phyloP scores from a whole-genome alignment of 176 grass and related monocot species.

The Juncus inflexus region DNA sequence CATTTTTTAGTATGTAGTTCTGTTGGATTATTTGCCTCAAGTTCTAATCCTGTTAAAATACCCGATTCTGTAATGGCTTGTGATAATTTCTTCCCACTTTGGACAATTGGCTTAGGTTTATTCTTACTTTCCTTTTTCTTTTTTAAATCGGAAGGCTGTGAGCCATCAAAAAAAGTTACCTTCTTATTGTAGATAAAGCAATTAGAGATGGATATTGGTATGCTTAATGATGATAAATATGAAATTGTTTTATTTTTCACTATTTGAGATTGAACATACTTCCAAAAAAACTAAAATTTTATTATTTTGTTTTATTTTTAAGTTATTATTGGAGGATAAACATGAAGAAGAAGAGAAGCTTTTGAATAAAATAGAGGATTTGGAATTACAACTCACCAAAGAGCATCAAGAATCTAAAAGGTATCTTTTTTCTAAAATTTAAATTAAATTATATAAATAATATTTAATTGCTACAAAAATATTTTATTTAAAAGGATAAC shows the following conservation, averaged over 20 bases:
- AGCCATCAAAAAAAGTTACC: too few species aligned
- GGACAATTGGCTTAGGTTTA: too few species aligned
- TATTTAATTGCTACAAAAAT: not conserved
- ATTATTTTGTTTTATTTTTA: slow-evolving; percentile 3
- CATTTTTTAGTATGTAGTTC: too few species aligned
- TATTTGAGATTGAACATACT: not conserved
- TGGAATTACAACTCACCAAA: slow-evolving; percentile 57
- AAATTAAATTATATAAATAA: not conserved
- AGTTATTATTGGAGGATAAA: slow-evolving; percentile 51
- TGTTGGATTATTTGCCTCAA: too few species aligned
- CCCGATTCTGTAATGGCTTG: too few species aligned
- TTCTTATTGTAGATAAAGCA: slow-evolving; percentile 59
- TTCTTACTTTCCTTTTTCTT: too few species aligned
- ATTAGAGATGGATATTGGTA: slow-evolving; percentile 55
- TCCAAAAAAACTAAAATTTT: not conserved
- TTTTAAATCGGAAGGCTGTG: too few species aligned
- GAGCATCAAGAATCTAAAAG: slow-evolving; percentile 61
- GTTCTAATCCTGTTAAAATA: too few species aligned
- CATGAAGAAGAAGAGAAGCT: slow-evolving; percentile 50
- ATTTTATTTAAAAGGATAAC: slow-evolving; percentile 41
- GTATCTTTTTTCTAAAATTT: slow-evolving; percentile 32
- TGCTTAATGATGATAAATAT: slow-evolving; percentile 61
- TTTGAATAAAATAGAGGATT: slow-evolving; percentile 54
- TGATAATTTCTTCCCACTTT: too few species aligned
- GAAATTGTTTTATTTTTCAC: not conserved